These are phyloP conservation scores for Parmelia sp. DNA, from an alignment of 495 filamentous ascomycete species.

Conservation along the genomic window DNA sequence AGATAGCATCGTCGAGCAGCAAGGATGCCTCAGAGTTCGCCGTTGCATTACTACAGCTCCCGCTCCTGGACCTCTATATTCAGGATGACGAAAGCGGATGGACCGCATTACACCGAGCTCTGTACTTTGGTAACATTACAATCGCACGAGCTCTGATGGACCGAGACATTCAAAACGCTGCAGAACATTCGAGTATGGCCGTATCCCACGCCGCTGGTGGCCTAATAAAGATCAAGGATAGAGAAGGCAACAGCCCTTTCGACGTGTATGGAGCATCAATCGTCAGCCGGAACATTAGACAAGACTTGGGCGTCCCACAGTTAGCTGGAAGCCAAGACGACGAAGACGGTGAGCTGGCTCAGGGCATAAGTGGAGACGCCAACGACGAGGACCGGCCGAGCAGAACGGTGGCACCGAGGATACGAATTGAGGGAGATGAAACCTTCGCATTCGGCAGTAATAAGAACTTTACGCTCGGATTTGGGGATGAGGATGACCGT, in stretches of 20 bases:
- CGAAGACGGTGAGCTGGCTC: slow-evolving; percentile 38
- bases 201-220: slow-evolving; percentile 48
- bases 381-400: slow-evolving; percentile 29
- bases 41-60: slow-evolving; percentile 67
- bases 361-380: slow-evolving; percentile 34
- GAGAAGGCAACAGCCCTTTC: slow-evolving; percentile 88
- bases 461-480: slow-evolving; percentile 85
- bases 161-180: slow-evolving; percentile 62
- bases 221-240: slow-evolving; percentile 90
- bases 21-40: slow-evolving; percentile 65
- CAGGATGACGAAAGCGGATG: slow-evolving; percentile 92
- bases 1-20: slow-evolving; percentile 69
- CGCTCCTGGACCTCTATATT: slow-evolving; percentile 74
- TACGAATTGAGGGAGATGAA: slow-evolving; percentile 65
- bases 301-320: slow-evolving; percentile 16
- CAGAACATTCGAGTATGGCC: slow-evolving; percentile 42
- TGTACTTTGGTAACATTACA: slow-evolving; percentile 88
- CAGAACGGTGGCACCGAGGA: slow-evolving; percentile 29
- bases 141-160: slow-evolving; percentile 74
- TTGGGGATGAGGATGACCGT: slow-evolving; percentile 88
- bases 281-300: slow-evolving; percentile 48
- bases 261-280: slow-evolving; percentile 85
- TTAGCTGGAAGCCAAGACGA: slow-evolving; percentile 27
- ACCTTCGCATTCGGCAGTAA: slow-evolving; percentile 91
- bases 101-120: slow-evolving; percentile 86